Evolutionary conservation across 331 rosid genomes (phyloP), one percentile per base, ranked within the genome.

Genomic region (Cydonia oblonga): DNA sequence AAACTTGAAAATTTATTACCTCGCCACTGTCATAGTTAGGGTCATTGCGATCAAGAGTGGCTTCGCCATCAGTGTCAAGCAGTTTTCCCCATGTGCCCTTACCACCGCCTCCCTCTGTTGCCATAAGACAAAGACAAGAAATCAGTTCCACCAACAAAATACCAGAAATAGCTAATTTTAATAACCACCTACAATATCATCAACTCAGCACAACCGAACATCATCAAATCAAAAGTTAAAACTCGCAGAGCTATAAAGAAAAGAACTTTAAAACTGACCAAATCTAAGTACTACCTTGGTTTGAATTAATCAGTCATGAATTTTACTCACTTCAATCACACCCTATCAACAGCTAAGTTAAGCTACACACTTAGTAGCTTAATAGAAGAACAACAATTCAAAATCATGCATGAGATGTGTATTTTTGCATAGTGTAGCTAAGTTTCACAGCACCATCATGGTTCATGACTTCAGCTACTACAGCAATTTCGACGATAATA

Each of bases 41-140:
- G 81, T 91, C 97, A 69, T 91, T 89, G 18, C 92, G 72, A 72
- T 91, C 97, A 68, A 89, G 57, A 70, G 63, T 86, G 61, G 96
- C 69, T 40, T 63, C 91, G 68, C 84, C 83, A 57, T 86, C 92
- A 0, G 91, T 87, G 76, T 91, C 97, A 10, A 91, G 82, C 70
- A 91, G 76, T 64, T 89, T 91, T 56, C 97, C 97, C 97, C 96
- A 91, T 2, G 97, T 91, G 40, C 97, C 97, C 86, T 91, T 91
- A 18, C 97, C 97, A 81, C 97, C 97, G 52, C 85, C 97, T 70
- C 97, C 97, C 75, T 87, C 97, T 91, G 84, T 54, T 19, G 49
- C 5, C 82, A 85, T 42, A 20, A 69, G 56, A 64, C 24, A 54
- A 7, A 76, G 14, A 23, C 18, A 52, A 56, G 65, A 26, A 57